A percentile compares a stretch with the other conserved stretches of the same genome.
These are phyloP conservation scores for Leishmania amazonensis DNA, from an alignment of 208 protist genomes.

Conservation along the genomic window DNA sequence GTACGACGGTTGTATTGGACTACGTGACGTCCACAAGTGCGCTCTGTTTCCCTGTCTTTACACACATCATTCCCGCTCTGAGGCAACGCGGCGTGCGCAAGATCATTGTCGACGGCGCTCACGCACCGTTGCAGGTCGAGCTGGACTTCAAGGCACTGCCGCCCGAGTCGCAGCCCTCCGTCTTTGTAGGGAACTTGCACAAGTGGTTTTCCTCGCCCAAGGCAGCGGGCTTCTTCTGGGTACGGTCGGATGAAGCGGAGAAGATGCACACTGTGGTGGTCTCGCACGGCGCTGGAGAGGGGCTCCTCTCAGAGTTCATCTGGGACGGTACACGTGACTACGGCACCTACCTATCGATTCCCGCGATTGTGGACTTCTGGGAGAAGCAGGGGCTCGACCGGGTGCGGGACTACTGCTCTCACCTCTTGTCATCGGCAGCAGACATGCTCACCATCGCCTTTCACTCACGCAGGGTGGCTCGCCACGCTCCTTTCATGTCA, in stretches of 20 bases:
- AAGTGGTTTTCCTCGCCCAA: slow-evolving; percentile 92
- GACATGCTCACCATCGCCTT: slow-evolving; percentile 77
- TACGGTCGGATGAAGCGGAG: slow-evolving; percentile 42
- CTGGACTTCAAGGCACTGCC: slow-evolving; percentile 73
- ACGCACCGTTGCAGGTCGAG: slow-evolving; percentile 78
- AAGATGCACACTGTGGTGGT: slow-evolving; percentile 71
- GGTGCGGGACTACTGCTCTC: slow-evolving; percentile 60
- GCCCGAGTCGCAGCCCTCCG: slow-evolving; percentile 53
- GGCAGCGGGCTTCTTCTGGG: slow-evolving; percentile 89
- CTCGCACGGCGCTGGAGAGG: slow-evolving; percentile 87
- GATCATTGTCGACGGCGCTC: slow-evolving; percentile 92
- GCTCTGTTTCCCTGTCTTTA: slow-evolving; percentile 76
- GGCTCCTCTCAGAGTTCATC: slow-evolving; percentile 90
- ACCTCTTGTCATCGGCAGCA: slow-evolving; percentile 50
- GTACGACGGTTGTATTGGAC: slow-evolving; percentile 83
- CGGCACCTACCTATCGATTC: slow-evolving; percentile 80
- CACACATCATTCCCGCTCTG: slow-evolving; percentile 80
- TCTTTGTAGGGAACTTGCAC: slow-evolving; percentile 90
- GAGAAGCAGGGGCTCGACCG: slow-evolving; percentile 52
- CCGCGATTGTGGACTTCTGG: slow-evolving; percentile 83
- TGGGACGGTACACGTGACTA: slow-evolving; percentile 92
- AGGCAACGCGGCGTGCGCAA: slow-evolving; percentile 60
- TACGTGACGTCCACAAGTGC: slow-evolving; percentile 90
- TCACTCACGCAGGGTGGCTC: slow-evolving; percentile 62
- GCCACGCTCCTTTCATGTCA: slow-evolving; percentile 81